These are phyloP conservation scores for Dryas integrifolia DNA, from an alignment of 331 rosid species.

Conservation along the genomic window DNA sequence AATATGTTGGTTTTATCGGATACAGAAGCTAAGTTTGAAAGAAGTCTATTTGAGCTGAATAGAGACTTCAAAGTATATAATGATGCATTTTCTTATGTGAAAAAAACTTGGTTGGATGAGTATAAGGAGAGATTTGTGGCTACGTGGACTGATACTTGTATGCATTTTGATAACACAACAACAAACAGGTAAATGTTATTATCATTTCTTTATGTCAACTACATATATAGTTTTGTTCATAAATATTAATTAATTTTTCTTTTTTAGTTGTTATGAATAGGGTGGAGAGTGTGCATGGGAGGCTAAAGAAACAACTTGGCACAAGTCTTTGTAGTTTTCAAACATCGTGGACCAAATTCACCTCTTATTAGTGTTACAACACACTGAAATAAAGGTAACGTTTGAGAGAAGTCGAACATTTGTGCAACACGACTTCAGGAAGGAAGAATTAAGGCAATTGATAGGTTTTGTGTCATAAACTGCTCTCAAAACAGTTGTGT, in stretches of 20 bases:
- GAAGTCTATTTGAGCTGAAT: no score
- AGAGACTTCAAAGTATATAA: no score
- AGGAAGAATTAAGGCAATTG: not conserved
- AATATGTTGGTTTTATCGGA: no score
- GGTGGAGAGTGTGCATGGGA: not conserved
- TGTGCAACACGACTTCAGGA: not conserved
- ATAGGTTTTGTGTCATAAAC: not conserved
- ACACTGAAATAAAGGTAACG: constrained; percentile 6
- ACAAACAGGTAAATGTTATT: not conserved
- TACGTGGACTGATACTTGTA: not conserved
- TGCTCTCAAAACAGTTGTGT: not conserved
- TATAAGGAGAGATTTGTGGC: constrained; percentile 18
- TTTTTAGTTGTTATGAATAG: not conserved
- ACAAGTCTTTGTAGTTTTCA: constrained; percentile 1
- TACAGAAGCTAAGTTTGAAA: no score
- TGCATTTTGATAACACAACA: not conserved
- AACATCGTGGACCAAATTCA: constrained; percentile 9
- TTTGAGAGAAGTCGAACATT: constrained; percentile 7
- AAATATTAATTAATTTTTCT: no score
- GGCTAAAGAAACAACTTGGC: constrained; percentile 2
- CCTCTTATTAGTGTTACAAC: constrained; percentile 10
- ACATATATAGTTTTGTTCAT: no score
- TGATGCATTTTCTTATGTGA: no score
- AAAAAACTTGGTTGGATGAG: constrained; percentile 15
- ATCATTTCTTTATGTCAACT: no score